Evolutionary conservation across 2,329 filamentous ascomycete genomes (phyloP).

Genomic region (Aspergillus felis): DNA sequence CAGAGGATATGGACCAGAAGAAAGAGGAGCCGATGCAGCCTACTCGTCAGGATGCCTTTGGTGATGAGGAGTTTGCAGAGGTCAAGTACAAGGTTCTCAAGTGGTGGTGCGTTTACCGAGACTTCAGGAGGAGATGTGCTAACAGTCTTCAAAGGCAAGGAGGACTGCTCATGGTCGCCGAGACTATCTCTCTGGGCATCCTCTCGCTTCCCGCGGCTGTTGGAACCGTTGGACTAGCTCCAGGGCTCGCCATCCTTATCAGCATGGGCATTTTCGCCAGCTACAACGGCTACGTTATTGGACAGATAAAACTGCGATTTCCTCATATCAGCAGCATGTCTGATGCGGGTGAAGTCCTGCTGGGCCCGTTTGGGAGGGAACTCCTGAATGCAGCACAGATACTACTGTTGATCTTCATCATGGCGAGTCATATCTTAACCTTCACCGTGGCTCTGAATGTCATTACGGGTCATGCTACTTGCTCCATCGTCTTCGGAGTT

Average conservation of each 20-base stretch:
- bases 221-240: constrained; percentile 49
- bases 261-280: constrained; percentile 50
- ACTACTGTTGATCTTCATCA: constrained; percentile 62
- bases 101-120: constrained; percentile 31
- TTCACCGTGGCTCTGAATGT: constrained; percentile 65
- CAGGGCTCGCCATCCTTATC: constrained; percentile 51
- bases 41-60: constrained; percentile 25
- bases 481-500: constrained; percentile 58
- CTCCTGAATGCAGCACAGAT: constrained; percentile 58
- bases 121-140: constrained; percentile 12
- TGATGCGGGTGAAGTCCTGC: constrained; percentile 62
- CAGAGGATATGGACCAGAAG: no score
- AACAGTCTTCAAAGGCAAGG: no score
- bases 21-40: no score
- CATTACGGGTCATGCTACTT: constrained; percentile 56
- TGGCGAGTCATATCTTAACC: constrained; percentile 65
- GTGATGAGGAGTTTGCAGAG: constrained; percentile 31
- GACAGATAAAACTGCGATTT: constrained; percentile 52
- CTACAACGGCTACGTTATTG: constrained; percentile 57
- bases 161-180: constrained; percentile 48
- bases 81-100: constrained; percentile 48
- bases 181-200: constrained; percentile 54
- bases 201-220: constrained; percentile 52
- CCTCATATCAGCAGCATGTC: constrained; percentile 61
- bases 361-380: constrained; percentile 58